Conservation (phyloP, 352 stramenopile genomes). For the Pythium scleroteichum region DNA sequence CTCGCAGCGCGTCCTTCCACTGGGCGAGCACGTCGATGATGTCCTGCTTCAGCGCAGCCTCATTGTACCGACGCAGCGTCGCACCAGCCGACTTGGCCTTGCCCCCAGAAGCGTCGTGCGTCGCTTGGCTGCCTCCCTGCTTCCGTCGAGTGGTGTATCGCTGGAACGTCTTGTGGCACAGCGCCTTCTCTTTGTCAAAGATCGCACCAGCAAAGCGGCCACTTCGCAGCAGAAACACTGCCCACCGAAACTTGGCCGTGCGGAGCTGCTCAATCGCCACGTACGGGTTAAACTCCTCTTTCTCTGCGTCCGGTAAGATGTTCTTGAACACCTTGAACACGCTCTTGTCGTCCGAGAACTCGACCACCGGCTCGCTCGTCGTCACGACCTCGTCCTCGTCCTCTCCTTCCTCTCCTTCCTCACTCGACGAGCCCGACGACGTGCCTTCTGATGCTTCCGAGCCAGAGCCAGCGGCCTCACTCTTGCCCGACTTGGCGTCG, state of each 20-base stretch:
- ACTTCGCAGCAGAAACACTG: constrained; percentile 89
- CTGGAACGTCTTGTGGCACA: constrained; percentile 92
- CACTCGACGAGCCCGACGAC: constrained; percentile 40
- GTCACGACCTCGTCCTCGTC: constrained; percentile 49
- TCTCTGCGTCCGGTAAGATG: constrained; percentile 44
- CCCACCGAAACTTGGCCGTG: constrained; percentile 69
- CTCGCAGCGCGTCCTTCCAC: constrained; percentile 71
- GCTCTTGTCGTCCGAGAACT: constrained; percentile 72
- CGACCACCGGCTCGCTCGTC: constrained; percentile 69
- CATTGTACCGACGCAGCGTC: constrained; percentile 92
- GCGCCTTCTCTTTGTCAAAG: constrained; percentile 86
- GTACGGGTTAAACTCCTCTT: constrained; percentile 67
- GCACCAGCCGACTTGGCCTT: constrained; percentile 93
- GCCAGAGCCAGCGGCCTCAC: constrained; percentile 20
- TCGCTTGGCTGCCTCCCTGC: constrained; percentile 92
- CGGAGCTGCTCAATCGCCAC: constrained; percentile 48
- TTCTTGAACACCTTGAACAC: constrained; percentile 86
- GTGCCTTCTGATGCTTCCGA: constrained; percentile 45
- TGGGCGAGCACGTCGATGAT: constrained; percentile 73
- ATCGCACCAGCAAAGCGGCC: constrained; percentile 91
- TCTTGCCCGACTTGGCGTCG: constrained; percentile 30
- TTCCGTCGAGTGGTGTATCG: constrained; percentile 94
- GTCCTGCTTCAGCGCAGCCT: constrained; percentile 90
- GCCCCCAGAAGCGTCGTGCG: constrained; percentile 71
- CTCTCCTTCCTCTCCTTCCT: constrained; percentile 36